phyloP scores from a whole-genome alignment of 257 asterid species.

The Handroanthus guayacan region DNA sequence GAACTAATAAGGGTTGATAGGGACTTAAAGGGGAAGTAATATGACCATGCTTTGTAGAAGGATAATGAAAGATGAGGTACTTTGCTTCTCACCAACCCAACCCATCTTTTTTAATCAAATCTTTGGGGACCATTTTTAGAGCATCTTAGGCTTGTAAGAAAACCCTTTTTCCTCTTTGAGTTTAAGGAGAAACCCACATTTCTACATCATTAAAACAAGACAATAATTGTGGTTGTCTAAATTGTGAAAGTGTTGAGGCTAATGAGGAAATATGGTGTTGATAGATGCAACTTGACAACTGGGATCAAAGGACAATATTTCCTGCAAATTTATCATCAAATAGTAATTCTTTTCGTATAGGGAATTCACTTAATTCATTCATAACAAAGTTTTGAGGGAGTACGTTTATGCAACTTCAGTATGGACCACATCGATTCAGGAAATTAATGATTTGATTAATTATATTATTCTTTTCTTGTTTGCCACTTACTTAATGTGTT shows the following conservation, averaged over 20 bases:
- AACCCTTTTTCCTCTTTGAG: conserved; percentile 31
- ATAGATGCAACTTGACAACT: conserved; percentile 56
- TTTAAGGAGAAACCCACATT: conserved; percentile 15
- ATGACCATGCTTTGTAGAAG: conserved; percentile 48
- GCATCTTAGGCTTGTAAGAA: conserved; percentile 56
- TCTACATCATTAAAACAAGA: conserved; percentile 33
- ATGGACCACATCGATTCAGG: conserved; percentile 1
- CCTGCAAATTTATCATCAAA: conserved; percentile 7
- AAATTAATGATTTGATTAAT: not conserved
- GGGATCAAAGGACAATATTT: not conserved
- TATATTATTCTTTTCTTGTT: too few relatives aligned
- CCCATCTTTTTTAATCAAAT: conserved; percentile 49
- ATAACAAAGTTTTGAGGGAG: not conserved
- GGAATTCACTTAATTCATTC: conserved; percentile 19
- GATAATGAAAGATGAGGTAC: conserved; percentile 50
- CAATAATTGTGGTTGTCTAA: conserved; percentile 36
- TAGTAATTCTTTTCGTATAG: conserved; percentile 29
- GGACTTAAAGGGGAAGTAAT: conserved; percentile 47
- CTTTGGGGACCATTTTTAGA: conserved; percentile 63
- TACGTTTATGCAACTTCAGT: not conserved
- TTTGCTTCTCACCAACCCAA: conserved; percentile 84
- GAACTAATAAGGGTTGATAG: conserved; percentile 42
- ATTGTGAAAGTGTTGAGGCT: conserved; percentile 49
- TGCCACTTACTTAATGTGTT: too few relatives aligned
- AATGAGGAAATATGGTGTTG: conserved; percentile 59